Evolutionary conservation across 2,329 filamentous ascomycete species (phyloP).

Genomic region (Lecanoromycetidae sp.): DNA sequence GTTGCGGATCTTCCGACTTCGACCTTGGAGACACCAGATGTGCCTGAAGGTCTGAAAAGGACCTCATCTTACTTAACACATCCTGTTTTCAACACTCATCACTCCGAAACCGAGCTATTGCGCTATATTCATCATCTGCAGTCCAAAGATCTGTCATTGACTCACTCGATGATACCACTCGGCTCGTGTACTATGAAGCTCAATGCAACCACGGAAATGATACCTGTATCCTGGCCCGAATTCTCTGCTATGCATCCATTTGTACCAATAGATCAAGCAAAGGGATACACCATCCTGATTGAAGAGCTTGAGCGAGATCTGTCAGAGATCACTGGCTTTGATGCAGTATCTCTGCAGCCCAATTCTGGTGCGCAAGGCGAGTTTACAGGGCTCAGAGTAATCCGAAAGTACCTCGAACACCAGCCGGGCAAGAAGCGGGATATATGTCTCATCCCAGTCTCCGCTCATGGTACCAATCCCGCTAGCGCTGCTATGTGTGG

Average conservation of each 20-base stretch:
- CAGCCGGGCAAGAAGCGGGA: conserved; percentile 60
- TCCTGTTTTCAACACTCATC: conserved; percentile 87
- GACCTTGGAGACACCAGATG: neutral
- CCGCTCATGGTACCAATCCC: conserved; percentile 90
- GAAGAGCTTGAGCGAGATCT: conserved; percentile 63
- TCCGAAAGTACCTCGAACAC: conserved; percentile 69
- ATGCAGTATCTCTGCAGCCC: conserved; percentile 78
- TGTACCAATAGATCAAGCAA: conserved; percentile 48
- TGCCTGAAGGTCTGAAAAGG: conserved; percentile 31
- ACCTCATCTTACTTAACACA: conserved; percentile 70
- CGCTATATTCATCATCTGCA: conserved; percentile 89
- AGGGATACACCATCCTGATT: conserved; percentile 61
- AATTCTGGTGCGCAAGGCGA: conserved; percentile 96
- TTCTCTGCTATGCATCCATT: conserved; percentile 77
- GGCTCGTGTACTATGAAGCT: conserved; percentile 99
- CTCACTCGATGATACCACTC: conserved; percentile 94
- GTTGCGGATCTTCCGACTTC: conserved; percentile 7
- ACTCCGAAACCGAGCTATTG: conserved; percentile 87
- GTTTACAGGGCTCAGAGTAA: conserved; percentile 78
- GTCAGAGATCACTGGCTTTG: conserved; percentile 75
- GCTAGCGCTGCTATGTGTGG: conserved; percentile 92
- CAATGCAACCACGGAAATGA: conserved; percentile 88
- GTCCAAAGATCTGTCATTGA: conserved; percentile 85
- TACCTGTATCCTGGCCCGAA: conserved; percentile 63
- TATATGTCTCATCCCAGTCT: conserved; percentile 88